Evolutionary conservation across 768 basidiomycete species (phyloP).

Genomic region (Kwoniella dejecticola): DNA sequence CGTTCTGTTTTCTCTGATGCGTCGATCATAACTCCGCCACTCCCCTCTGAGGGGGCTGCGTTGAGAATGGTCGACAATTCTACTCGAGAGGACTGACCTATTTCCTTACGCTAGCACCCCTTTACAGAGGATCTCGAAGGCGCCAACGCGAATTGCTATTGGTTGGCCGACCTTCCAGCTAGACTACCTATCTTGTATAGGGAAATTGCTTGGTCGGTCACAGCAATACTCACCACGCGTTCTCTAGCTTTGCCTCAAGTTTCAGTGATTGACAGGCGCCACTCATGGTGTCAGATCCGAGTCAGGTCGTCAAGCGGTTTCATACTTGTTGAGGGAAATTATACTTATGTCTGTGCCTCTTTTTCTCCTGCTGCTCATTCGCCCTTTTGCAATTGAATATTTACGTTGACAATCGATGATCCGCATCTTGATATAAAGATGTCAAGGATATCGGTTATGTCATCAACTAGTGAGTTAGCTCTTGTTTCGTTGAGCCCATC

Average conservation of each 20-base stretch:
- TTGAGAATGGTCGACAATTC: slow-evolving; percentile 10
- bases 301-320: slow-evolving; percentile 16
- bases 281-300: not conserved
- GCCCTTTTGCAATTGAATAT: slow-evolving; percentile 9
- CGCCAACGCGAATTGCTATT: slow-evolving; percentile 28
- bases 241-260: slow-evolving; percentile 15
- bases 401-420: slow-evolving; percentile 17
- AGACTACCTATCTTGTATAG: not conserved
- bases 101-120: slow-evolving; percentile 5
- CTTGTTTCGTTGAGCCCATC: slow-evolving; percentile 1
- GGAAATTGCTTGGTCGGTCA: slow-evolving; percentile 11
- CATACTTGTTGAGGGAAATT: not conserved
- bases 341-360: slow-evolving; percentile 28
- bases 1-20: slow-evolving; percentile 16
- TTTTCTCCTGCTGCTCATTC: not conserved
- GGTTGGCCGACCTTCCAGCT: slow-evolving; percentile 7
- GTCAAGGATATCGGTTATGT: slow-evolving; percentile 27
- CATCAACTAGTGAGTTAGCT: slow-evolving; percentile 29
- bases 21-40: slow-evolving; percentile 11
- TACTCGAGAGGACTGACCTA: slow-evolving; percentile 14
- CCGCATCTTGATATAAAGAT: slow-evolving; percentile 19
- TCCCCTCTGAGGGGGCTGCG: not conserved
- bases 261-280: slow-evolving; percentile 23
- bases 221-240: slow-evolving; percentile 21
- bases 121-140: slow-evolving; percentile 18